phyloP scores from a whole-genome alignment of 176 grass and related monocot genomes.

The Metroxylon sagu region DNA sequence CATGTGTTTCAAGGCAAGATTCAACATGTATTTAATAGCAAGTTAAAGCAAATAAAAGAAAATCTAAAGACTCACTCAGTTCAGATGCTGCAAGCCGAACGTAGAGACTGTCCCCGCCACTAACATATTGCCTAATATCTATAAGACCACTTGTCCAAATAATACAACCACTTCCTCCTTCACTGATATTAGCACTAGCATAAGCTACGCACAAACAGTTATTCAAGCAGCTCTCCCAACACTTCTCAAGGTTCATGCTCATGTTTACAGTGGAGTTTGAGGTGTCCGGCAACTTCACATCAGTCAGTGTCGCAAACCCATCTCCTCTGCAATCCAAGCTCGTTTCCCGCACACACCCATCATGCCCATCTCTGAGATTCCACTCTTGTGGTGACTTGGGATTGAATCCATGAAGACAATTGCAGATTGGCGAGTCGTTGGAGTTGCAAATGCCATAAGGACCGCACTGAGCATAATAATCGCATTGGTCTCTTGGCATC shows the following conservation, averaged over 20 bases:
- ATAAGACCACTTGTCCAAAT: conserved; percentile 16
- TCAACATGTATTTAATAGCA: too few species aligned
- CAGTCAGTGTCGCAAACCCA: background rate
- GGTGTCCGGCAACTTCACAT: conserved; percentile 10
- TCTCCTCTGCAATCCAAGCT: conserved; percentile 1
- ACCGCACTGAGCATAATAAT: conserved; percentile 6
- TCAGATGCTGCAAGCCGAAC: conserved; percentile 5
- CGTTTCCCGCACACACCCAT: background rate
- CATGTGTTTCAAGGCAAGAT: too few species aligned
- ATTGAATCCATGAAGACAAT: conserved; percentile 15
- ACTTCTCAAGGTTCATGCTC: conserved; percentile 43
- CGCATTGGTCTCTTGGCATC: background rate
- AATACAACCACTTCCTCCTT: conserved; percentile 52
- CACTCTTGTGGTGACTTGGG: background rate
- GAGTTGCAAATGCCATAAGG: conserved; percentile 9
- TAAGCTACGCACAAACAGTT: conserved; percentile 72
- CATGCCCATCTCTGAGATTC: conserved; percentile 7
- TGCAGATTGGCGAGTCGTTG: conserved; percentile 1
- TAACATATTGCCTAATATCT: conserved; percentile 1
- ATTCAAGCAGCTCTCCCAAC: conserved; percentile 45
- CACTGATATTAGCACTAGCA: conserved; percentile 38
- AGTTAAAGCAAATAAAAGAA: too few species aligned
- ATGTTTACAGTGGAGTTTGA: conserved; percentile 23
- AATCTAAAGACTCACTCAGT: background rate
- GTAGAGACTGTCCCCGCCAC: conserved; percentile 4